A percentile compares a stretch with the other conserved stretches of the same genome.
Conservation (phyloP, 768 basidiomycete genomes). For the Mycena kentingensis region DNA sequence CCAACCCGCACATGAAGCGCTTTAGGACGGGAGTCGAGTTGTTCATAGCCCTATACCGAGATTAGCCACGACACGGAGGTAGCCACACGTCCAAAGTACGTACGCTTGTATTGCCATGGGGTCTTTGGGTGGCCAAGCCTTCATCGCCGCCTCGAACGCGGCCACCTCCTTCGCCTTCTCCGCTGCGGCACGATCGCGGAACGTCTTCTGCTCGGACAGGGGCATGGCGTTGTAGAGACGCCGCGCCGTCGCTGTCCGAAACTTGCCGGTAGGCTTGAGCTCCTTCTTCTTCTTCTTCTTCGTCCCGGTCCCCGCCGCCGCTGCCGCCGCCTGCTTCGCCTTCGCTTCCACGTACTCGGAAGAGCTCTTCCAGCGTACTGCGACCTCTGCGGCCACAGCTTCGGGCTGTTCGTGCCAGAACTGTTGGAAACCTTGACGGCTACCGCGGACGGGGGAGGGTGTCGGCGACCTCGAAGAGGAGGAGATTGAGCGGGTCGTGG, state of each 20-base stretch:
- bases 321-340: not conserved
- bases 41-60: not conserved
- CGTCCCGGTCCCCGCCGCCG: no score
- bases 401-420: not conserved
- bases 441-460: not conserved
- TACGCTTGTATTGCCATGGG: not conserved
- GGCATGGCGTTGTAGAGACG: not conserved
- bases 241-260: not conserved
- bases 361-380: not conserved
- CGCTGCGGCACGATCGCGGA: not conserved
- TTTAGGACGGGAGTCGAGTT: not conserved
- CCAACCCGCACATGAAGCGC: not conserved
- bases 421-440: not conserved
- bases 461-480: not conserved
- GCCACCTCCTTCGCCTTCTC: not conserved
- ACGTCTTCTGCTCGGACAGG: not conserved
- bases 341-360: not conserved
- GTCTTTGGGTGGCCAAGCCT: not conserved
- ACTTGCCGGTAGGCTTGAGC: not conserved
- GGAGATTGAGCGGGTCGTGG: not conserved
- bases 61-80: not conserved
- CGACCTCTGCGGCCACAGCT: not conserved
- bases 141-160: not conserved
- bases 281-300: not conserved
- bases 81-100: not conserved